Conservation (phyloP, 495 filamentous ascomycete genomes). For the Parachaetomium inaequale region DNA sequence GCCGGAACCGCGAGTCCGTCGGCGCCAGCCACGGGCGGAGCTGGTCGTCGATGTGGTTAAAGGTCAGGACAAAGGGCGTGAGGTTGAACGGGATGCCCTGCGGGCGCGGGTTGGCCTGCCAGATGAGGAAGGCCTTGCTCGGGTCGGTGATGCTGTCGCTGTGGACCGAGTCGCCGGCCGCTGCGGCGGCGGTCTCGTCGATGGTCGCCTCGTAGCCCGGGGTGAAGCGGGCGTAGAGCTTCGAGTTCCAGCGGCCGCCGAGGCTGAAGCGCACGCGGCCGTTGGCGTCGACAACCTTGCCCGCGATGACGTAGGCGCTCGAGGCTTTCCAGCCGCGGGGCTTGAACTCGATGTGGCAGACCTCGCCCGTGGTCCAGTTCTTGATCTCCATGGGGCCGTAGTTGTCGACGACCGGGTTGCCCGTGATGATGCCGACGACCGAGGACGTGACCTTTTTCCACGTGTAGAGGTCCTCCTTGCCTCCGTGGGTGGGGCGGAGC, state of each 20-base stretch:
- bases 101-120: slow-evolving; percentile 81
- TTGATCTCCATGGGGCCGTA: slow-evolving; percentile 97
- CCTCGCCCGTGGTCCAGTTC: slow-evolving; percentile 92
- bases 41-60: slow-evolving; percentile 79
- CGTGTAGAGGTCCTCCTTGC: slow-evolving; percentile 83
- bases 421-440: slow-evolving; percentile 97
- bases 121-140: slow-evolving; percentile 79
- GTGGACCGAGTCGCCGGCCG: slow-evolving; percentile 53
- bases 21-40: slow-evolving; percentile 74
- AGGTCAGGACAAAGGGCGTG: slow-evolving; percentile 90
- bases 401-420: slow-evolving; percentile 95
- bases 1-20: slow-evolving; percentile 84
- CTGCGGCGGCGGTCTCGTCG: slow-evolving; percentile 52
- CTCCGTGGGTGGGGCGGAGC: slow-evolving; percentile 71
- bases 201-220: slow-evolving; percentile 78
- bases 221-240: slow-evolving; percentile 88
- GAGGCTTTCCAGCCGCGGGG: slow-evolving; percentile 90
- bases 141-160: slow-evolving; percentile 42
- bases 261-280: slow-evolving; percentile 80
- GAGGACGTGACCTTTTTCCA: slow-evolving; percentile 99
- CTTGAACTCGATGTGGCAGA: slow-evolving; percentile 91
- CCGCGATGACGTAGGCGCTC: slow-evolving; percentile 80
- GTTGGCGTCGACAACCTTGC: slow-evolving; percentile 71
- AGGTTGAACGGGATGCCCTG: slow-evolving; percentile 91
- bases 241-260: slow-evolving; percentile 95